These are phyloP conservation scores for Fusarium sp. DNA, from an alignment of 2,329 filamentous ascomycete species.

Conservation along the genomic window DNA sequence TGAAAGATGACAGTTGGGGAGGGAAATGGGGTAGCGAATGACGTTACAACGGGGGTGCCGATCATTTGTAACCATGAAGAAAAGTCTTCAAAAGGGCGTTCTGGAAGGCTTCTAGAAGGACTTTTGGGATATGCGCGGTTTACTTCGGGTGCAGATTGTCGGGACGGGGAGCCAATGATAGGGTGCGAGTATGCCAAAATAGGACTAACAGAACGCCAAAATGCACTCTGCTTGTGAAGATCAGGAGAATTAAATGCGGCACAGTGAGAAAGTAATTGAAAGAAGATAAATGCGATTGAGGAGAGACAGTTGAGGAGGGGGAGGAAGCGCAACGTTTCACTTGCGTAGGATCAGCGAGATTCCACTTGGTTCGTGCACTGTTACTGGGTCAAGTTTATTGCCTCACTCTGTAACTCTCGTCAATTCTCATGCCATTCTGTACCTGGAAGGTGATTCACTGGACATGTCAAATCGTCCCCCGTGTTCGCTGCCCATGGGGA, in stretches of 20 bases:
- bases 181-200: background rate
- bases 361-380: slow-evolving; percentile 4
- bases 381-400: background rate
- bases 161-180: background rate
- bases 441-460: background rate
- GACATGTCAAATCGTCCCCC: background rate
- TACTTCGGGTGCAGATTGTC: background rate
- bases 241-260: background rate
- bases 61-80: slow-evolving; percentile 8
- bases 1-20: background rate
- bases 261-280: background rate
- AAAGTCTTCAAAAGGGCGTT: slow-evolving; percentile 1
- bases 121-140: slow-evolving; percentile 6
- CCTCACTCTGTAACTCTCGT: background rate
- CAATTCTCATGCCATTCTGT: background rate
- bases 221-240: background rate
- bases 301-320: background rate
- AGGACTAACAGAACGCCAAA: background rate
- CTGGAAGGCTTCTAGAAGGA: slow-evolving; percentile 26
- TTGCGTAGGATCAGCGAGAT: slow-evolving; percentile 2
- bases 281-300: background rate
- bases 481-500: slow-evolving; percentile 8
- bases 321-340: background rate
- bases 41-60: slow-evolving; percentile 1
- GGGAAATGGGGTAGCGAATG: background rate